Evolutionary conservation across 1,284 basidiomycete species (phyloP), one percentile per base, ranked within the genome.

Genomic region (Melampsora larici-populina): DNA sequence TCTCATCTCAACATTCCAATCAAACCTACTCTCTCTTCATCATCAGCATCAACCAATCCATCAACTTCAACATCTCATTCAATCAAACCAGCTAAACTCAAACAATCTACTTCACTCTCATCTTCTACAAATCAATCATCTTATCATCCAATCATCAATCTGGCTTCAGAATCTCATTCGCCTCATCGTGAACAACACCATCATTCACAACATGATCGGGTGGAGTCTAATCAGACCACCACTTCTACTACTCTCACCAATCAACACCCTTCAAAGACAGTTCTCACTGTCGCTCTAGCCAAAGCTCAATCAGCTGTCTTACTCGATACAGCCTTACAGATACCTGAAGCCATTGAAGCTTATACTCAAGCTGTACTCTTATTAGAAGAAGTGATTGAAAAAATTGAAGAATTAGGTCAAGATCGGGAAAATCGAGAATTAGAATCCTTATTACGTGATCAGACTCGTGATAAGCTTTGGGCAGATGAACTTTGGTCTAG

Each of bases 261-360:
- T 80, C 75, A 81, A 80, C 26, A 76, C 46, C 66, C 66, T 6
- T 76, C 73, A 58, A 85, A 85, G 63, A 83, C 81, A 36, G 82
- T 85, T 58, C 82, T 85, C 55, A 85, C 85, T 7, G 83, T 85
- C 68, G 85, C 85, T 0, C 78, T 85, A 7, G 81, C 83, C 33
- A 84, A 84, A 58, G 85, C 85, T 7, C 85, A 85, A 71, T 83
- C 79, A 8, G 85, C 85, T 31, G 85, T 85, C n/a, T 79, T 83
- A 51, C 80, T 84, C 62, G 85, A 85, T 80, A 81, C 81, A 36
- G 83, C 83, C 15, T 83, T 84, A 79, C 82, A 84, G 55, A 83
- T 84, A 11, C 82, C 84, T 9, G 83, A 83, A 9, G 84, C 85
- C 5, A 83, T 85, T 26, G 78, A 81, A 0, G 85, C 85, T 1